phyloP scores from a whole-genome alignment of 495 filamentous ascomycete genomes.

The Tuber melanosporum region DNA sequence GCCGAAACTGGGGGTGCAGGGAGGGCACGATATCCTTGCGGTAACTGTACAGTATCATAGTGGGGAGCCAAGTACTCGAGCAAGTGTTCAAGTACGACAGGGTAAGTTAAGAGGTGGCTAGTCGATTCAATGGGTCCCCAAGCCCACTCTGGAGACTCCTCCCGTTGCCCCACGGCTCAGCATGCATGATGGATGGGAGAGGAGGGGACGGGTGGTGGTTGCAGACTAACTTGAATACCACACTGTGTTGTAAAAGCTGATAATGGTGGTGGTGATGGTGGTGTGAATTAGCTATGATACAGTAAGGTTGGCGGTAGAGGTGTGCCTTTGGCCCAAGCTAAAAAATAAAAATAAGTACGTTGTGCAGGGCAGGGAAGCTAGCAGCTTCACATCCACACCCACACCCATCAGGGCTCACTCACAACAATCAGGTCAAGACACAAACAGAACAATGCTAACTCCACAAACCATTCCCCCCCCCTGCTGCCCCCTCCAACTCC shows the following conservation, averaged over 20 bases:
- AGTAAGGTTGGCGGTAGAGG: neutral
- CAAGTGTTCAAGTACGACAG: neutral
- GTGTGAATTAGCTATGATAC: neutral
- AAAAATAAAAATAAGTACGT: neutral
- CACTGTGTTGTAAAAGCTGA: neutral
- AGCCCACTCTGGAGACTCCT: slow-evolving; percentile 22
- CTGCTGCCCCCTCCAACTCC: slow-evolving; percentile 24
- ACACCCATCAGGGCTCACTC: neutral
- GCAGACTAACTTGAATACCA: neutral
- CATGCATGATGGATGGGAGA: slow-evolving; percentile 33
- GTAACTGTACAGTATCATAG: slow-evolving; percentile 1
- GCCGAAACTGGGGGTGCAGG: neutral
- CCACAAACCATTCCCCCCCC: slow-evolving; percentile 35
- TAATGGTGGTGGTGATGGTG: neutral
- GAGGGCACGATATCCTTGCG: neutral
- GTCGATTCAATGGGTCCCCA: slow-evolving; percentile 6
- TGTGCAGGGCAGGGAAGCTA: slow-evolving; percentile 34
- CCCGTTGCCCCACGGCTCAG: slow-evolving; percentile 26
- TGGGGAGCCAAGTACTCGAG: slow-evolving; percentile 10
- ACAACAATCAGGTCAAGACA: slow-evolving; percentile 36
- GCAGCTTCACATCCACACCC: slow-evolving; percentile 27
- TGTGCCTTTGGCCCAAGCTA: neutral
- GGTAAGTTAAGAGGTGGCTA: neutral
- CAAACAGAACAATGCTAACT: slow-evolving; percentile 16
- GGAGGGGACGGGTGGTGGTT: slow-evolving; percentile 26